Conservation (phyloP, 1,284 basidiomycete species). For the Ceratorhiza oryzae-sativae region DNA sequence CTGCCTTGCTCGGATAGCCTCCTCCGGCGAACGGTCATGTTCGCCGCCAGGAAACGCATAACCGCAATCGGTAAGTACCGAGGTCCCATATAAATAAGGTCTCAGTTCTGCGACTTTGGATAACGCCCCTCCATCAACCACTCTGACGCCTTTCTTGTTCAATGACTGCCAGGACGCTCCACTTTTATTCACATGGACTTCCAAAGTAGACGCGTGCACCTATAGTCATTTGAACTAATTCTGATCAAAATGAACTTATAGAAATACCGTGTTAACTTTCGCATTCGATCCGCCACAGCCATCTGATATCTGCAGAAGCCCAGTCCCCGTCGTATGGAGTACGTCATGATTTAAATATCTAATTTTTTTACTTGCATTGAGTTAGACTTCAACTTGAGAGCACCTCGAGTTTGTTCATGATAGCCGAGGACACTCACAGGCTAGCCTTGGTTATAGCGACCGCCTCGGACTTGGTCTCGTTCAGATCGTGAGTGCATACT, state of each 20-base stretch:
- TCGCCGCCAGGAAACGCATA: no score
- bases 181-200: background rate
- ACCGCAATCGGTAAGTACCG: no score
- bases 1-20: no score
- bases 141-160: no score
- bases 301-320: background rate
- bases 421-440: background rate
- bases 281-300: background rate
- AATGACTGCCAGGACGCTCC: background rate
- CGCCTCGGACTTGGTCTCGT: background rate
- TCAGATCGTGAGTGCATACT: background rate
- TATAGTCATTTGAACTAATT: background rate
- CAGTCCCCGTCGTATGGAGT: constrained; percentile 11
- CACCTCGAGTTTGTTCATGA: background rate
- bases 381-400: background rate
- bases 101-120: no score
- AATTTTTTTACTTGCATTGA: background rate
- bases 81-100: no score
- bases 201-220: background rate
- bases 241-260: background rate
- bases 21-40: no score
- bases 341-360: background rate
- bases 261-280: background rate
- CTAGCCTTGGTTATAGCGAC: background rate
- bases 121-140: no score